Conservation (phyloP, 352 stramenopile genomes). For the Pythium apleroticum region DNA sequence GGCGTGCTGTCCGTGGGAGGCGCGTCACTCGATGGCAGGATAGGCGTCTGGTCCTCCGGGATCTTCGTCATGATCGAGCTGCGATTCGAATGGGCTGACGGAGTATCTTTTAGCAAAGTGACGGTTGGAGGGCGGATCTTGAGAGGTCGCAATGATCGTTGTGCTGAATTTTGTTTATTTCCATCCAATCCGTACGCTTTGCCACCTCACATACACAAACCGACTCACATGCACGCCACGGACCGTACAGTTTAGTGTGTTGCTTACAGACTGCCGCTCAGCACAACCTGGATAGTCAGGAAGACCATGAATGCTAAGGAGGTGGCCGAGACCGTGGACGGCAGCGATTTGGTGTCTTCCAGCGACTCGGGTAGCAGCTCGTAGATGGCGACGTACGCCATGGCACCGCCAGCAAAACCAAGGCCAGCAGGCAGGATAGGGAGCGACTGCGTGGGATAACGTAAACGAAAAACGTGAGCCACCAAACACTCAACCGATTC, state of each 20-base stretch:
- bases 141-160: not conserved
- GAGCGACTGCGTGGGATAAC: constrained; percentile 70
- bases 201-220: constrained; percentile 2
- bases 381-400: constrained; percentile 94
- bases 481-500: not conserved
- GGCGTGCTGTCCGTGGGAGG: not conserved
- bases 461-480: not conserved
- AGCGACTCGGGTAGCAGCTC: constrained; percentile 81
- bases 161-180: not conserved
- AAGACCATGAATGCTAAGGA: constrained; percentile 80
- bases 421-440: constrained; percentile 94
- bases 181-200: constrained; percentile 1
- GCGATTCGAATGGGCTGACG: too few species aligned
- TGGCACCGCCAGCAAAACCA: constrained; percentile 96
- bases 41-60: not conserved
- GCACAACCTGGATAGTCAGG: constrained; percentile 77
- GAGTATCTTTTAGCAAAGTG: too few species aligned
- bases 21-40: not conserved
- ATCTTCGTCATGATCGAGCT: not conserved
- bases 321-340: constrained; percentile 64
- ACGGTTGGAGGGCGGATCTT: not conserved
- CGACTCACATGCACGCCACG: constrained; percentile 29
- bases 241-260: not conserved
- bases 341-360: constrained; percentile 81
- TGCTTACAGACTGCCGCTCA: constrained; percentile 50